These are phyloP conservation scores for Trichomonas vaginalis DNA, from an alignment of 208 protist genomes.

Conservation along the genomic window DNA sequence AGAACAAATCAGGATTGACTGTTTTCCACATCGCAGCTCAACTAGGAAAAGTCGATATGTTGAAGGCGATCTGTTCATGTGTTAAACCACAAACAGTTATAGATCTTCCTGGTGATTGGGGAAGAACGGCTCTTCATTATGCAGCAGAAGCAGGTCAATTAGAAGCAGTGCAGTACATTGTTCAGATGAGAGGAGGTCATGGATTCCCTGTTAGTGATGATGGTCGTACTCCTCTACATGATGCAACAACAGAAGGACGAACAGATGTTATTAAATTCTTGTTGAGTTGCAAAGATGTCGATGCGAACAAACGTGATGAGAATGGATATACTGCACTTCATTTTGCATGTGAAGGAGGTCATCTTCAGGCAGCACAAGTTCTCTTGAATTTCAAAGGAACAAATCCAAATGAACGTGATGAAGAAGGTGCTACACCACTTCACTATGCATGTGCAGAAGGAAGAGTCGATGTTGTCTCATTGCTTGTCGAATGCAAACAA, in stretches of 20 bases:
- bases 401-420: not conserved
- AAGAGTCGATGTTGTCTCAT: not conserved
- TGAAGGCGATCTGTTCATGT: not conserved
- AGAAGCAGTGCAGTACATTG: not conserved
- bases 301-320: not conserved
- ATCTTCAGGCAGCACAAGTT: not conserved
- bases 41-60: not conserved
- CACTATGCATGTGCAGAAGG: not conserved
- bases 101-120: not conserved
- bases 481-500: not conserved
- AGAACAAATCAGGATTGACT: not conserved
- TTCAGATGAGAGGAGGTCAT: not conserved
- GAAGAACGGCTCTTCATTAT: not conserved
- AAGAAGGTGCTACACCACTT: not conserved
- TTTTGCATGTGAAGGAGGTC: not conserved
- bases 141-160: not conserved
- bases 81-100: not conserved
- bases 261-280: not conserved
- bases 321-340: constrained; percentile 5
- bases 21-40: not conserved
- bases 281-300: not conserved
- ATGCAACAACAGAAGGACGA: not conserved
- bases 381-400: not conserved
- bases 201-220: not conserved
- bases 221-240: not conserved